phyloP scores from a whole-genome alignment of 768 basidiomycete species.

The Amanita brunnescens region DNA sequence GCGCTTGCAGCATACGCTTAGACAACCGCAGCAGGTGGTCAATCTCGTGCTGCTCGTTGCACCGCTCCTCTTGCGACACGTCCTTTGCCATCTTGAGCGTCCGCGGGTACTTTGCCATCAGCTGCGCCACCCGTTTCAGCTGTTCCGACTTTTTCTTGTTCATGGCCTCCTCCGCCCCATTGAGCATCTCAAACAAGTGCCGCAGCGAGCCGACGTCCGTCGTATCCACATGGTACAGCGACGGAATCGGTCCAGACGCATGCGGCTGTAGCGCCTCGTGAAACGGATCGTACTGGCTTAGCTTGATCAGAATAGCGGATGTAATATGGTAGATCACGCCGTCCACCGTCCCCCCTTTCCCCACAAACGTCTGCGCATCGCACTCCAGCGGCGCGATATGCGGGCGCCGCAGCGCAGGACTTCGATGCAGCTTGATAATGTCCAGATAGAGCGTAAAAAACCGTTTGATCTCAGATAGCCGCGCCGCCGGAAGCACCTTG shows the following conservation, averaged over 20 bases:
- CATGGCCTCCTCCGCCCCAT: constrained; percentile 14
- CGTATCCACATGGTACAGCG: constrained; percentile 6
- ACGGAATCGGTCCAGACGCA: constrained; percentile 7
- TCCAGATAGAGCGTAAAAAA: constrained; percentile 16
- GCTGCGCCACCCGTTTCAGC: constrained; percentile 14
- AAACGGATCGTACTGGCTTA: constrained; percentile 12
- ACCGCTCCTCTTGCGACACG: constrained; percentile 12
- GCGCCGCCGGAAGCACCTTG: constrained; percentile 9
- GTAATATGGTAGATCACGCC: constrained; percentile 6
- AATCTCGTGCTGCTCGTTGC: constrained; percentile 12
- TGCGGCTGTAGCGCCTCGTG: constrained; percentile 6
- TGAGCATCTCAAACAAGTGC: constrained; percentile 12
- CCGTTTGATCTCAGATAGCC: constrained; percentile 11
- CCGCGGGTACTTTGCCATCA: constrained; percentile 13
- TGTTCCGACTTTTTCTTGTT: constrained; percentile 15
- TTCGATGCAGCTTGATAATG: constrained; percentile 7
- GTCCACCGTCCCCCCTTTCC: background rate
- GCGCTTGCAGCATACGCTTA: constrained; percentile 11
- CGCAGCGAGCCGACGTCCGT: constrained; percentile 8
- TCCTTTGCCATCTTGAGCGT: constrained; percentile 12
- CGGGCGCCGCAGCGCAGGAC: constrained; percentile 7
- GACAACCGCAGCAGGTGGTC: constrained; percentile 8
- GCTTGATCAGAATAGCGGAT: constrained; percentile 9
- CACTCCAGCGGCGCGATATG: constrained; percentile 5
- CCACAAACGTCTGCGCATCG: constrained; percentile 4